These are phyloP conservation scores for Colletotrichum destructivum DNA, from an alignment of 2,329 filamentous ascomycete genomes.

Conservation along the genomic window DNA sequence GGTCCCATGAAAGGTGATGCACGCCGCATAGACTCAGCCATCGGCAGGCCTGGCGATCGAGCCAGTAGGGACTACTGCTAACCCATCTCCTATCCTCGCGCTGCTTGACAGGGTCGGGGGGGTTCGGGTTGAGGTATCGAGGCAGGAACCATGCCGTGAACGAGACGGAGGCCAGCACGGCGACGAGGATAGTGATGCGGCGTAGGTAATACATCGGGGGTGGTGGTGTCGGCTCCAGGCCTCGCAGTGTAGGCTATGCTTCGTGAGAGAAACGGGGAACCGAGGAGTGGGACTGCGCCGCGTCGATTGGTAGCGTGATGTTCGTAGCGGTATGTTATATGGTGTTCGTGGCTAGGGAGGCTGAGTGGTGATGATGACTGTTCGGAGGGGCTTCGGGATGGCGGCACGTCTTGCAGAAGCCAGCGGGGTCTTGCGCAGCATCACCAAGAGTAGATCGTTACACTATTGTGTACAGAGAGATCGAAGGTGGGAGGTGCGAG, in stretches of 20 bases:
- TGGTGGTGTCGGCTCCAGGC: conserved; percentile 34
- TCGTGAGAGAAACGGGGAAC: not conserved
- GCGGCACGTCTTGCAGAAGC: conserved; percentile 37
- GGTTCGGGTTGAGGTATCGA: conserved; percentile 73
- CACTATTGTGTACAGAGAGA: not conserved
- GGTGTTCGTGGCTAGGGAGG: conserved; percentile 31
- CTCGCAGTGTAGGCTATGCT: conserved; percentile 14
- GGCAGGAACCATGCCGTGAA: conserved; percentile 67
- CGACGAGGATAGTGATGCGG: conserved; percentile 57
- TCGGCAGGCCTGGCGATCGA: conserved; percentile 82
- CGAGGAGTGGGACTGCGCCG: conserved; percentile 11
- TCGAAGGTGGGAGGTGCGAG: conserved; percentile 26
- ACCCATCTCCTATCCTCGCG: conserved; percentile 78
- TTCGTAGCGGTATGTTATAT: not conserved
- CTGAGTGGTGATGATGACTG: conserved; percentile 39
- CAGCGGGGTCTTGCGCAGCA: conserved; percentile 36
- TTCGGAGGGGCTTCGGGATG: conserved; percentile 39
- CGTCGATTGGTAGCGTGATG: conserved; percentile 8
- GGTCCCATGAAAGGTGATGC: conserved; percentile 78
- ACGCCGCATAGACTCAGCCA: conserved; percentile 86
- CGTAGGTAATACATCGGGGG: conserved; percentile 64
- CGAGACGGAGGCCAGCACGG: conserved; percentile 60
- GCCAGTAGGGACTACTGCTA: conserved; percentile 78
- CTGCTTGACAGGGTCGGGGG: conserved; percentile 72
- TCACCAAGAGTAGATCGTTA: conserved; percentile 22